These are phyloP conservation scores for Plasmodium yoelii DNA, from an alignment of 169 alveolate genomes.

Conservation along the genomic window DNA sequence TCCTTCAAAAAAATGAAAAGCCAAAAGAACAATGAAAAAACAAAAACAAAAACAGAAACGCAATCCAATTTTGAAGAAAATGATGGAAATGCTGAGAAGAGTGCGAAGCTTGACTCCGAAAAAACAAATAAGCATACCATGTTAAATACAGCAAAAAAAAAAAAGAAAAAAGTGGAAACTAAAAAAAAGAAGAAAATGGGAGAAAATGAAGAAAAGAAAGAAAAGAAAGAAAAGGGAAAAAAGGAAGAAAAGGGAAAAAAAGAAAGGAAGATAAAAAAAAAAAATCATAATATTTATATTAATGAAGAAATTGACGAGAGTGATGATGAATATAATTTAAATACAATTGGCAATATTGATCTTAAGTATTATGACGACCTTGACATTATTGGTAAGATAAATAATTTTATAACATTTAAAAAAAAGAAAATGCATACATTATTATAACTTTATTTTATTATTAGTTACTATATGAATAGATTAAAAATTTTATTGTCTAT, in stretches of 20 bases:
- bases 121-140: no score
- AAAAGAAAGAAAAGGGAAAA: conserved; percentile 4
- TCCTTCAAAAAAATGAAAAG: not conserved
- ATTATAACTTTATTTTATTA: not conserved
- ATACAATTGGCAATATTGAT: conserved; percentile 67
- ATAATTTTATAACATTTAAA: not conserved
- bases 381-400: conserved; percentile 55
- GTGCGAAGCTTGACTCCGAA: not conserved
- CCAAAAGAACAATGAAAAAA: not conserved
- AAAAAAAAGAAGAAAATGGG: not conserved
- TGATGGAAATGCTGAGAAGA: not conserved
- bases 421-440: not conserved
- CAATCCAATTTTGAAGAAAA: not conserved
- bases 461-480: not conserved
- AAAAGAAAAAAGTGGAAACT: no score
- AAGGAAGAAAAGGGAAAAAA: conserved; percentile 5
- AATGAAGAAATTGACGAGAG: conserved; percentile 76
- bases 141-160: no score
- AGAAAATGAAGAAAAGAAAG: not conserved
- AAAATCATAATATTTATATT: conserved; percentile 9
- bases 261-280: no score
- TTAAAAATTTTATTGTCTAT: not conserved
- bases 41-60: not conserved
- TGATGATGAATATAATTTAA: conserved; percentile 75
- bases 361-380: conserved; percentile 65